Evolutionary conservation across 345 rosid species (phyloP), one percentile per base, ranked within the genome.

Genomic region (Diplotaxis tenuifolia): DNA sequence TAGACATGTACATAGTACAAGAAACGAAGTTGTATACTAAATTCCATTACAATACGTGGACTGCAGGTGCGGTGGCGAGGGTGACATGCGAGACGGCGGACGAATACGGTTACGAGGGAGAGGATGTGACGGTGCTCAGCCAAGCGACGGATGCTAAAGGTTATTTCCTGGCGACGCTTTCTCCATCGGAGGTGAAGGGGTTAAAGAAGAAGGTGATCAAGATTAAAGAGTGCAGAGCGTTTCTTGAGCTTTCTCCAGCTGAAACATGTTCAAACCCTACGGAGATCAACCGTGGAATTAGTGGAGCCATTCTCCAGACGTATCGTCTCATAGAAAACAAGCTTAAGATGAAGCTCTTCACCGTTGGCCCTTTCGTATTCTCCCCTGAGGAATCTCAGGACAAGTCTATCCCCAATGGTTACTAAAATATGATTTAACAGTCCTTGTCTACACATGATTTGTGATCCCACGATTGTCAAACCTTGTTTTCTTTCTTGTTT

Each of bases 1-100:
- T 45, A 45, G 20, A 45, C 19, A 45, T 15, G 7, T 2, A 45
- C 7, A 16, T 47, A n/a, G n/a, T 47, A 15, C 5, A 47, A 16
- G 19, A 45, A 45, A 42, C 16, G 16, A 42, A 15, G 20, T 15
- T 45, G 20, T 47, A 36, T 36, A 42, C 18, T n/a, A 50, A 21
- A 21, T 12, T 22, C 15, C 53, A 36, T 38, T n/a, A n/a, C n/a
- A n/a, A n/a, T n/a, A n/a, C n/a, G n/a, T n/a, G n/a, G n/a, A n/a
- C n/a, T n/a, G n/a, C 77, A 85, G 91, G 90, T n/a, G 90, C 86
- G 63, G 85, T 80, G 75, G 88, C 83, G 20, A 87, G 94, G 72
- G 76, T 90, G 52, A 80, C 89, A 9, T 88, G 96, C 62, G 79
- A 82, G 28, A 85, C 56, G 10, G 56, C 23, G 7, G 94, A 87